A percentile compares a stretch with the other conserved stretches of the same genome.
These are phyloP conservation scores for Leucoagaricus sp. DNA, from an alignment of 1,284 basidiomycete genomes.

Conservation along the genomic window DNA sequence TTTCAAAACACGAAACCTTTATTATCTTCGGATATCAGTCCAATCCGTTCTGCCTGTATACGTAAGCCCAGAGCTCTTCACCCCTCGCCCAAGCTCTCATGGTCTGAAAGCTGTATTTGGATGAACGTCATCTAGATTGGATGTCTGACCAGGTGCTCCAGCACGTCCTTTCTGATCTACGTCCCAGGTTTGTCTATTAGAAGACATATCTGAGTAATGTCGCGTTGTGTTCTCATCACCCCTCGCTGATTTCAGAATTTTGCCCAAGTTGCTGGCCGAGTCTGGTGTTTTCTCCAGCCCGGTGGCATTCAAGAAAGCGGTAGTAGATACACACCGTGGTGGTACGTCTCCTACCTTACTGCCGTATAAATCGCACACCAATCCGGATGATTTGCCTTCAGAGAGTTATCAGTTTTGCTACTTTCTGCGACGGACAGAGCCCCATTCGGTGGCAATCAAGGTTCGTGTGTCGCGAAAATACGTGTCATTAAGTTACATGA, in stretches of 20 bases:
- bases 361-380: neutral
- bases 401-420: conserved; percentile 81
- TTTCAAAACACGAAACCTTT: conserved; percentile 63
- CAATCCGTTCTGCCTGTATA: conserved; percentile 68
- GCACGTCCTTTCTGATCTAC: conserved; percentile 68
- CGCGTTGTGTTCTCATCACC: neutral
- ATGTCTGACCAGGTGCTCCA: conserved; percentile 76
- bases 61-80: conserved; percentile 38
- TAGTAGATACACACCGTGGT: conserved; percentile 74
- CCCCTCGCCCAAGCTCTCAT: neutral
- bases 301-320: conserved; percentile 51
- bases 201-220: neutral
- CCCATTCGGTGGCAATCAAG: conserved; percentile 75
- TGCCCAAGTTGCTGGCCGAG: conserved; percentile 67
- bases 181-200: conserved; percentile 53
- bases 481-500: neutral
- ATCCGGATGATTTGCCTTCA: conserved; percentile 29
- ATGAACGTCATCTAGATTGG: conserved; percentile 77
- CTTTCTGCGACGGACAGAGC: conserved; percentile 74
- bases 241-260: conserved; percentile 44
- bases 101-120: conserved; percentile 63
- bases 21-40: conserved; percentile 70
- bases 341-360: conserved; percentile 39
- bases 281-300: conserved; percentile 44
- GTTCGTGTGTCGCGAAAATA: conserved; percentile 31